A percentile compares a stretch with the other conserved stretches of the same genome.
These are phyloP conservation scores for Scleroderma citrinum DNA, from an alignment of 768 basidiomycete genomes.

Conservation along the genomic window DNA sequence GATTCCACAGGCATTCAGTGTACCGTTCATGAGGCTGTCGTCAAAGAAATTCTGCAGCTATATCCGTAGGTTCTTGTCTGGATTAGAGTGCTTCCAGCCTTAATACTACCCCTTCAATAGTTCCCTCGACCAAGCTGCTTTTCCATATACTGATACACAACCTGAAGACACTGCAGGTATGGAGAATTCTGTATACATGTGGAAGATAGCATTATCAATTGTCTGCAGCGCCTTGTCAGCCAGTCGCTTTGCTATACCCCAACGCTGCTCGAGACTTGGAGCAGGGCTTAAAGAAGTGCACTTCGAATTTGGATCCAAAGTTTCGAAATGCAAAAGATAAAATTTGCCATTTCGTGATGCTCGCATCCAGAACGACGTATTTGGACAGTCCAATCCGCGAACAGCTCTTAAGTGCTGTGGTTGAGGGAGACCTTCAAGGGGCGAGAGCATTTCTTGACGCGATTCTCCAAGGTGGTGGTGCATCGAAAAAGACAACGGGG, in stretches of 20 bases:
- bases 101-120: conserved; percentile 4
- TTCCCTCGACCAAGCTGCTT: conserved; percentile 9
- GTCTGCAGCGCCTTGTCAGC: conserved; percentile 5
- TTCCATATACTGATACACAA: conserved; percentile 1
- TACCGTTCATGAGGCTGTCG: conserved; percentile 17
- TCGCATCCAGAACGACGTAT: neutral
- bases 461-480: neutral
- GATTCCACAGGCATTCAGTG: neutral
- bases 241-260: conserved; percentile 7
- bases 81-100: neutral
- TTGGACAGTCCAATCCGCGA: neutral
- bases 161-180: neutral
- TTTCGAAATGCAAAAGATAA: conserved; percentile 11
- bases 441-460: neutral
- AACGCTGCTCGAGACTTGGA: conserved; percentile 2
- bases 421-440: conserved; percentile 2
- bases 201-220: neutral
- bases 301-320: conserved; percentile 7
- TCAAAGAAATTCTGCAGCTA: conserved; percentile 15
- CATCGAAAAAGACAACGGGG: neutral
- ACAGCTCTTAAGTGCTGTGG: conserved; percentile 1
- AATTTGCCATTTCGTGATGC: conserved; percentile 7
- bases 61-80: conserved; percentile 19
- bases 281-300: neutral
- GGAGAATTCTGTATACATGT: conserved; percentile 2